These are phyloP conservation scores for rapeseed (Brassica napus) DNA, from an alignment of 345 rosid genomes.

Conservation along the genomic window Da-Ae NC_063441.1:21194001-21194500, in stretches of 20 bases:
- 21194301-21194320: not conserved
- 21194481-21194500: conserved; percentile 73
- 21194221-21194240: too few species aligned
- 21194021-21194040: conserved; percentile 46
- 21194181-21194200: too few species aligned
- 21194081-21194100: not conserved
- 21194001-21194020: conserved; percentile 68
- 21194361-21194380: conserved; percentile 48
- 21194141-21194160: not conserved
- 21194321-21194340: conserved; percentile 13
- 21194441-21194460: conserved; percentile 67
- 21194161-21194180: too few species aligned
- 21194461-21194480: conserved; percentile 62
- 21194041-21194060: not conserved
- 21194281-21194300: conserved; percentile 13
- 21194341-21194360: conserved; percentile 53
- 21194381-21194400: conserved; percentile 70
- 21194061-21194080: not conserved
- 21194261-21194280: not conserved
- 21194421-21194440: conserved; percentile 63
- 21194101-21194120: not conserved
- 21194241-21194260: too few species aligned
- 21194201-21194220: too few species aligned
- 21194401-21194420: conserved; percentile 53
- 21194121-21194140: not conserved